Evolutionary conservation across 768 basidiomycete genomes (phyloP).

Genomic region (Boletus barrowsii): DNA sequence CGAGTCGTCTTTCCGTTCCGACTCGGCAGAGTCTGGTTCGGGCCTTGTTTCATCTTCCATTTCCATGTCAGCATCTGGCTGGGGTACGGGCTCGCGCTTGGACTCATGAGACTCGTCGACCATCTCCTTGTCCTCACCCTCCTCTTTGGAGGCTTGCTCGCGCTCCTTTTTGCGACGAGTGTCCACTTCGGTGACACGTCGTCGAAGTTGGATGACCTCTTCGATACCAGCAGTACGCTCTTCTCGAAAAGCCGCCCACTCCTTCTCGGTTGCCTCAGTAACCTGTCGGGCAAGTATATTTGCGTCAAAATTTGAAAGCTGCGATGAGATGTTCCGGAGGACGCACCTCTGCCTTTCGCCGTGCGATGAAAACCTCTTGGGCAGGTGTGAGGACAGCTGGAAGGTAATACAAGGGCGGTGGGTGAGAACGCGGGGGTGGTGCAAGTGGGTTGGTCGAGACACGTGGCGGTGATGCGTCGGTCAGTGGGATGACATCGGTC

Average conservation of each 20-base stretch:
- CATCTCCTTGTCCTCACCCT: conserved; percentile 34
- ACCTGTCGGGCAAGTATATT: conserved; percentile 41
- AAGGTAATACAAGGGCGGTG: conserved; percentile 75
- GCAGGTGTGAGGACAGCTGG: conserved; percentile 64
- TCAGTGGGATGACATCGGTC: conserved; percentile 57
- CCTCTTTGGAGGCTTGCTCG: conserved; percentile 37
- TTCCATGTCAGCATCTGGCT: conserved; percentile 33
- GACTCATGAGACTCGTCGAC: conserved; percentile 23
- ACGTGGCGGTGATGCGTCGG: conserved; percentile 31
- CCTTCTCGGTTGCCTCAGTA: conserved; percentile 57
- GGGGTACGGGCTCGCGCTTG: conserved; percentile 17
- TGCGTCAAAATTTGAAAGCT: neutral
- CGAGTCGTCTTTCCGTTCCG: conserved; percentile 53
- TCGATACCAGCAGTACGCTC: conserved; percentile 58
- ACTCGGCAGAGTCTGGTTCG: conserved; percentile 35
- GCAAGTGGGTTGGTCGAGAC: conserved; percentile 38
- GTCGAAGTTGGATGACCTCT: conserved; percentile 61
- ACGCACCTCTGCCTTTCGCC: conserved; percentile 62
- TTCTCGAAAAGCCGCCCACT: conserved; percentile 62
- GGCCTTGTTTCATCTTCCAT: conserved; percentile 35
- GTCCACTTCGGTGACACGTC: conserved; percentile 66
- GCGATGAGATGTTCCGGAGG: neutral
- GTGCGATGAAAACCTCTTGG: conserved; percentile 65
- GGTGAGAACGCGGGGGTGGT: conserved; percentile 59
- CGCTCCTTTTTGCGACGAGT: conserved; percentile 41